Evolutionary conservation across 495 filamentous ascomycete genomes (phyloP).

Genomic region (Annulohypoxylon nitens): DNA sequence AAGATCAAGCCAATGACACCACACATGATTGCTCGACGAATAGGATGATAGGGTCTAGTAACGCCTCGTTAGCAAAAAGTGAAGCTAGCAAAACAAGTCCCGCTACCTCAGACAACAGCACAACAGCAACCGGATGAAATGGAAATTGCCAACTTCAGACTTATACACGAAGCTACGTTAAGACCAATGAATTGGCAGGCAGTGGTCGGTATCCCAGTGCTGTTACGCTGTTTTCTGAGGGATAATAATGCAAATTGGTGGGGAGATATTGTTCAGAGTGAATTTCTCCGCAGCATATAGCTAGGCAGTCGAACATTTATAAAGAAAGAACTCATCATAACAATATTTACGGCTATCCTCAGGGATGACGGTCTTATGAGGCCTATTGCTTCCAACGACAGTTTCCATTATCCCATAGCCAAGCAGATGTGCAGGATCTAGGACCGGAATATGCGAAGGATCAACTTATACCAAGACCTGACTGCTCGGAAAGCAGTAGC

Average conservation of each 20-base stretch:
- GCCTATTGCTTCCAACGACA: slow-evolving; percentile 12
- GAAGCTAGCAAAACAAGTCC: not conserved
- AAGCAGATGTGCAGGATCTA: not conserved
- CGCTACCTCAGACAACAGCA: slow-evolving; percentile 27
- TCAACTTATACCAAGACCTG: slow-evolving; percentile 13
- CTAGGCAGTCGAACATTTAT: slow-evolving; percentile 54
- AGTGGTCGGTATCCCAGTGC: not conserved
- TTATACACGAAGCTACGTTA: not conserved
- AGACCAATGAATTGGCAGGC: not conserved
- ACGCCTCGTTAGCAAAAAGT: slow-evolving; percentile 18
- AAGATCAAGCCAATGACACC: slow-evolving; percentile 44
- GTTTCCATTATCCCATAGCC: slow-evolving; percentile 7
- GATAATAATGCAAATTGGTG: slow-evolving; percentile 10
- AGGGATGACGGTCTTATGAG: slow-evolving; percentile 19
- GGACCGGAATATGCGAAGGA: slow-evolving; percentile 9
- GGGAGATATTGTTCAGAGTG: slow-evolving; percentile 47
- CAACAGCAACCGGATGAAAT: slow-evolving; percentile 1
- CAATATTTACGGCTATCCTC: slow-evolving; percentile 28
- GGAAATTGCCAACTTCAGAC: not conserved
- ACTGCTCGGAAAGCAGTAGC: slow-evolving; percentile 20
- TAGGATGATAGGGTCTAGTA: slow-evolving; percentile 12
- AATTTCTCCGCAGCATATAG: slow-evolving; percentile 48
- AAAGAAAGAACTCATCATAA: slow-evolving; percentile 49
- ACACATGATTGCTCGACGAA: slow-evolving; percentile 32
- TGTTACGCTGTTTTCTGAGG: slow-evolving; percentile 22